phyloP scores from a whole-genome alignment of 495 filamentous ascomycete species.

The Lichenothelia convexa region DNA sequence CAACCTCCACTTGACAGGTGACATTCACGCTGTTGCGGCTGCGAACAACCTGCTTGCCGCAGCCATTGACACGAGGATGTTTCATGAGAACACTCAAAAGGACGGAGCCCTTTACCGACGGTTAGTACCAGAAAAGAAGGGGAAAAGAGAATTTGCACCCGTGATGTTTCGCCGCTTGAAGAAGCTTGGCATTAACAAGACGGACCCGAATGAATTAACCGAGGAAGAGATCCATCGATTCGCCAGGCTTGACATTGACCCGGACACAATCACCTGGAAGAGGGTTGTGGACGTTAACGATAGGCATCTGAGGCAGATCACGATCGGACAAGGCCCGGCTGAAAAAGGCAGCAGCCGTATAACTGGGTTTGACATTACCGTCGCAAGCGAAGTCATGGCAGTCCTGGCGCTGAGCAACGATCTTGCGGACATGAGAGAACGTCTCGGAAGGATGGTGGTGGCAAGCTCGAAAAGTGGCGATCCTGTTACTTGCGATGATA shows the following conservation, averaged over 20 bases:
- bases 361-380: slow-evolving; percentile 93
- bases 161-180: slow-evolving; percentile 83
- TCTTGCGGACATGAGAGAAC: slow-evolving; percentile 78
- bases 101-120: slow-evolving; percentile 77
- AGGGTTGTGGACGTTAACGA: slow-evolving; percentile 96
- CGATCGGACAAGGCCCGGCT: slow-evolving; percentile 68
- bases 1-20: slow-evolving; percentile 91
- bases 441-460: slow-evolving; percentile 92
- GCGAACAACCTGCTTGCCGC: slow-evolving; percentile 98
- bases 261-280: slow-evolving; percentile 90
- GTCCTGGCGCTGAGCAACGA: slow-evolving; percentile 85
- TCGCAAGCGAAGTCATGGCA: slow-evolving; percentile 96
- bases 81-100: slow-evolving; percentile 89
- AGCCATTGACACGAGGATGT: slow-evolving; percentile 95
- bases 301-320: slow-evolving; percentile 73
- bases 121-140: slow-evolving; percentile 76
- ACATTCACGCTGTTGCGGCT: slow-evolving; percentile 93
- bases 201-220: slow-evolving; percentile 72
- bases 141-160: slow-evolving; percentile 67
- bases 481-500: slow-evolving; percentile 87
- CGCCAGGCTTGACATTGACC: slow-evolving; percentile 86
- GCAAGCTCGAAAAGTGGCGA: slow-evolving; percentile 70
- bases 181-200: slow-evolving; percentile 92
- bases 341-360: slow-evolving; percentile 73
- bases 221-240: slow-evolving; percentile 76